Evolutionary conservation across 495 filamentous ascomycete species (phyloP).

Genomic region (Trichocladium antarcticum): DNA sequence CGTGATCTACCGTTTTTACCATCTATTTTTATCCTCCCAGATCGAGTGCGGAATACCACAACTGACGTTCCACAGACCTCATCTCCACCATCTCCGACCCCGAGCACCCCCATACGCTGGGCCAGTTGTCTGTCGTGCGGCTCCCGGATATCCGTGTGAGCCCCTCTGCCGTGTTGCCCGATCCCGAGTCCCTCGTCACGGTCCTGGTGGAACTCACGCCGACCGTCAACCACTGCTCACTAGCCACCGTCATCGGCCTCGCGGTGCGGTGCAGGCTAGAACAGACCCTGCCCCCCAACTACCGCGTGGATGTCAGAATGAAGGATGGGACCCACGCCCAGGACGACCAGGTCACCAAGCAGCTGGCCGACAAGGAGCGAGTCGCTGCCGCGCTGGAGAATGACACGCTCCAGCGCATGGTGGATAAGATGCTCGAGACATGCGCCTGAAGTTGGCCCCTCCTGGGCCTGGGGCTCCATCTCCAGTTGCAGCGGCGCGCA

Average conservation of each 20-base stretch:
- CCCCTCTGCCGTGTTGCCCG: slow-evolving; percentile 44
- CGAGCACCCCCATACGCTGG: slow-evolving; percentile 88
- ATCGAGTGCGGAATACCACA: not conserved
- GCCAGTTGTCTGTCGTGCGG: slow-evolving; percentile 84
- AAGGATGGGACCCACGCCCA: slow-evolving; percentile 94
- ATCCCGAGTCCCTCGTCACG: slow-evolving; percentile 33
- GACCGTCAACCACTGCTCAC: slow-evolving; percentile 93
- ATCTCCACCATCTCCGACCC: slow-evolving; percentile 91
- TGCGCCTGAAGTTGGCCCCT: slow-evolving; percentile 34
- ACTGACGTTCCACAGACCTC: slow-evolving; percentile 57
- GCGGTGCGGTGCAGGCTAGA: slow-evolving; percentile 86
- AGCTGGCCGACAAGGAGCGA: slow-evolving; percentile 89
- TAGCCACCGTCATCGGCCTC: slow-evolving; percentile 92
- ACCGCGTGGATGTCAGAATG: slow-evolving; percentile 83
- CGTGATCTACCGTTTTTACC: not conserved
- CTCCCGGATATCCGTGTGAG: slow-evolving; percentile 79
- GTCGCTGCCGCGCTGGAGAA: slow-evolving; percentile 94
- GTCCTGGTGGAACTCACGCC: slow-evolving; percentile 74
- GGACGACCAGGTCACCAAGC: slow-evolving; percentile 89
- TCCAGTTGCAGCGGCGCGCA: not conserved
- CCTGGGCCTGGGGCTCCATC: too few species aligned
- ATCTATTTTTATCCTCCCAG: slow-evolving; percentile 17
- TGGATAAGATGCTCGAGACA: slow-evolving; percentile 87
- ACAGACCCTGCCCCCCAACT: slow-evolving; percentile 83
- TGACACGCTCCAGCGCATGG: slow-evolving; percentile 70